Evolutionary conservation across 768 basidiomycete species (phyloP).

Genomic region (Kwoniella botswanensis): DNA sequence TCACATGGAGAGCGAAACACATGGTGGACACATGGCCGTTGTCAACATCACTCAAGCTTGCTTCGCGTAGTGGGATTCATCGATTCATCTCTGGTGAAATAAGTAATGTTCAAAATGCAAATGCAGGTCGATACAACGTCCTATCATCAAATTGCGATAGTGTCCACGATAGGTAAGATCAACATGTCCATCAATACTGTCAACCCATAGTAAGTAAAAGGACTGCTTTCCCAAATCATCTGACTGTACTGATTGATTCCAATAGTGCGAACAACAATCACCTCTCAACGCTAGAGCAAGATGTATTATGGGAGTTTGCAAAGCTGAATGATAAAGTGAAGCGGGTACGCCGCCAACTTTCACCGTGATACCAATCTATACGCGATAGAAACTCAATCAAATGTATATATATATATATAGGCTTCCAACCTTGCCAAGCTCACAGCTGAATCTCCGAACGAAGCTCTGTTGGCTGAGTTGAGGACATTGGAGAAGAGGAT

Average conservation of each 20-base stretch:
- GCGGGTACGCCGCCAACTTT: slow-evolving; percentile 62
- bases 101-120: not conserved
- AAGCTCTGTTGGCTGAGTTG: slow-evolving; percentile 73
- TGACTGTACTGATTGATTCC: slow-evolving; percentile 3
- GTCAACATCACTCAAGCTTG: too few relatives aligned
- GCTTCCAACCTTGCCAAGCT: slow-evolving; percentile 63
- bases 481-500: slow-evolving; percentile 89
- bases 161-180: not conserved
- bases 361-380: not conserved
- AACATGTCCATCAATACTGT: slow-evolving; percentile 31
- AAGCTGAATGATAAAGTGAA: slow-evolving; percentile 81
- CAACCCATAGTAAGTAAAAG: slow-evolving; percentile 38
- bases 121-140: not conserved
- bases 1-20: not conserved
- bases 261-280: slow-evolving; percentile 66
- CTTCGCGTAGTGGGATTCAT: not conserved
- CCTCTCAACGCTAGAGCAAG: slow-evolving; percentile 71
- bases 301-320: slow-evolving; percentile 91
- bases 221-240: not conserved
- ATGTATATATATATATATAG: slow-evolving; percentile 21
- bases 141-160: not conserved
- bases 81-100: not conserved
- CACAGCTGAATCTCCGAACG: slow-evolving; percentile 77
- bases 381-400: too few relatives aligned
- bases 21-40: too few relatives aligned